A percentile compares a stretch with the other conserved stretches of the same genome.
phyloP scores from a whole-genome alignment of 164 flowering plant species.

The Hamamelis virginiana region DNA sequence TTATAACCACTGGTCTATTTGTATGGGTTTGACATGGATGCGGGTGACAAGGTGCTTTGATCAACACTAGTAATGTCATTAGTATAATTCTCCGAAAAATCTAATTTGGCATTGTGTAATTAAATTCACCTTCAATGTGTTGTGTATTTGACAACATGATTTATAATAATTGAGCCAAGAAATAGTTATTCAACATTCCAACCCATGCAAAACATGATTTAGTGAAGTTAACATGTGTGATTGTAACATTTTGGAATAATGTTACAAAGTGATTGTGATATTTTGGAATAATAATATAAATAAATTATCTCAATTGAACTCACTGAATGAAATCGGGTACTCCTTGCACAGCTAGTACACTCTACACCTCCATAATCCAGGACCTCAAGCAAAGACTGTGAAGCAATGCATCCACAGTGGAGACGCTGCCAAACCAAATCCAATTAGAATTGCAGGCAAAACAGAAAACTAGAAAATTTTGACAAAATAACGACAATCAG shows the following conservation, averaged over 20 bases:
- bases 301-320: constrained; percentile 13
- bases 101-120: neutral
- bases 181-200: neutral
- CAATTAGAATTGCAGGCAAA: neutral
- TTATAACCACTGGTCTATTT: neutral
- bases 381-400: constrained; percentile 39
- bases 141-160: neutral
- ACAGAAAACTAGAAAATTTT: neutral
- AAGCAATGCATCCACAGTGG: constrained; percentile 72
- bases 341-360: constrained; percentile 43
- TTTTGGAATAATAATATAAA: neutral
- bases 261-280: neutral
- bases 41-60: too few species aligned
- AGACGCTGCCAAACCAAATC: constrained; percentile 36
- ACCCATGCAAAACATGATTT: neutral
- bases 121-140: neutral
- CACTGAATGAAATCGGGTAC: constrained; percentile 24
- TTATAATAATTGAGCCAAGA: neutral
- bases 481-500: neutral
- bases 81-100: neutral
- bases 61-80: neutral
- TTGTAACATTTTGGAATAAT: neutral
- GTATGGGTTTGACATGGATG: neutral
- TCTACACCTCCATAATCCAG: constrained; percentile 62
- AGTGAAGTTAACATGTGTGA: neutral